Conservation (phyloP, 192 early-diverging fungal genomes). For the Coemansia sp. region DNA sequence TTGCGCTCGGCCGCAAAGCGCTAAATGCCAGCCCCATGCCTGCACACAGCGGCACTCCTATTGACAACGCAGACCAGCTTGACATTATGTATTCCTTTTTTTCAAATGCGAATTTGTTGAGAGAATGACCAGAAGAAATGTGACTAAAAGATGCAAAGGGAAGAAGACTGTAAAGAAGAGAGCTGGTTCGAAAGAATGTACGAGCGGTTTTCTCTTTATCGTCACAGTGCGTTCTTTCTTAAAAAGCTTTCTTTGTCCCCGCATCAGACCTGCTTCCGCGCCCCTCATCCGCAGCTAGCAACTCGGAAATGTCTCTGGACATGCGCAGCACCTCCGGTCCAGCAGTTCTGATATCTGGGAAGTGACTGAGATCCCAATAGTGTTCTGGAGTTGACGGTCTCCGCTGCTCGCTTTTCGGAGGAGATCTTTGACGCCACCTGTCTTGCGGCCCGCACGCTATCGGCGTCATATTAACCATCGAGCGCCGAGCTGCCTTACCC, state of each 20-base stretch:
- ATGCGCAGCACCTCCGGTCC: conserved; percentile 40
- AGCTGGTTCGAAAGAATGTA: neutral
- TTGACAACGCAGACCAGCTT: conserved; percentile 31
- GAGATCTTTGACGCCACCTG: conserved; percentile 2
- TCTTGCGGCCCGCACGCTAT: conserved; percentile 1
- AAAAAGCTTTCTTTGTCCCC: conserved; percentile 1
- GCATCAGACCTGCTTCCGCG: neutral
- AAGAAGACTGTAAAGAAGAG: conserved; percentile 3
- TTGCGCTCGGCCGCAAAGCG: conserved; percentile 16
- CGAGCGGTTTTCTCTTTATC: too few relatives aligned
- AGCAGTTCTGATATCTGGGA: conserved; percentile 37
- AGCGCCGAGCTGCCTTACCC: conserved; percentile 11
- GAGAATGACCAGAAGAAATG: neutral
- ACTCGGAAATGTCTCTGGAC: conserved; percentile 5
- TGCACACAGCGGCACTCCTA: conserved; percentile 31
- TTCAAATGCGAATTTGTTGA: neutral
- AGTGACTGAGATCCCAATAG: conserved; percentile 50
- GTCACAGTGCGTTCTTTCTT: too few relatives aligned
- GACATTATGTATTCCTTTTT: conserved; percentile 27
- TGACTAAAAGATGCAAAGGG: neutral
- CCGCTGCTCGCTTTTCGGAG: conserved; percentile 28
- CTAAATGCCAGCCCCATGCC: conserved; percentile 30
- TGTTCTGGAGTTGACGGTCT: conserved; percentile 39
- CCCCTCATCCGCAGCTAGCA: conserved; percentile 4
- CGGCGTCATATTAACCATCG: neutral